Conservation (phyloP, 2,329 filamentous ascomycete species). For the Westerdykella aurantiaca region DNA sequence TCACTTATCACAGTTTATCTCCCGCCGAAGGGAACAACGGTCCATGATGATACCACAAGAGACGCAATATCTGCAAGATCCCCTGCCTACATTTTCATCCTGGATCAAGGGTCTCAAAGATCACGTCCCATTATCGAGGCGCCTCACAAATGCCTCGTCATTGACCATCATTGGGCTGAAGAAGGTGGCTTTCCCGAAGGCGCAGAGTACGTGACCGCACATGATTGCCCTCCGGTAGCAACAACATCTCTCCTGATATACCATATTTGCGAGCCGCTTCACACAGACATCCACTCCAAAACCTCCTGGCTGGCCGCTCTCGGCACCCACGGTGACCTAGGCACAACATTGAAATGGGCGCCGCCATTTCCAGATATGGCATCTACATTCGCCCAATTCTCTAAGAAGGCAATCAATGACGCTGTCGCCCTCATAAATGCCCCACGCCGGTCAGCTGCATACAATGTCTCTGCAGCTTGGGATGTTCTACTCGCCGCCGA, state of each 20-base stretch:
- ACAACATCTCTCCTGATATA: conserved; percentile 61
- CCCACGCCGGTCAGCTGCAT: conserved; percentile 56
- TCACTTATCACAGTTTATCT: conserved; percentile 54
- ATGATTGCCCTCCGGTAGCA: conserved; percentile 59
- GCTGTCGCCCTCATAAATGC: conserved; percentile 61
- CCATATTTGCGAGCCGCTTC: conserved; percentile 54
- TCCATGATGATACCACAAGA: conserved; percentile 53
- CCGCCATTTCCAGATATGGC: conserved; percentile 63
- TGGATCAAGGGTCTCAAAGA: conserved; percentile 59
- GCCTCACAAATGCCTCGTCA: conserved; percentile 51
- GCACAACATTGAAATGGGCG: conserved; percentile 59
- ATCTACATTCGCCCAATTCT: conserved; percentile 53
- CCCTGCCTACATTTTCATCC: conserved; percentile 56
- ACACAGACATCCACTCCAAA: conserved; percentile 48
- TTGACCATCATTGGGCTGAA: conserved; percentile 58
- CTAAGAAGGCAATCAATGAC: conserved; percentile 58
- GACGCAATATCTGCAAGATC: conserved; percentile 45
- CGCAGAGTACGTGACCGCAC: conserved; percentile 55
- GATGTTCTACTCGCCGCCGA: conserved; percentile 48
- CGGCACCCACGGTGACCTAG: conserved; percentile 62
- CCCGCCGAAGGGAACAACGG: conserved; percentile 53
- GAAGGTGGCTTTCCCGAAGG: conserved; percentile 54
- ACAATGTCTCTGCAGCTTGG: conserved; percentile 58
- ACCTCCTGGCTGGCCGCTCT: conserved; percentile 57
- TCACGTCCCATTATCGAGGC: conserved; percentile 50